These are phyloP conservation scores for Xanthoconium stramineum DNA, from an alignment of 768 basidiomycete genomes.

Conservation along the genomic window DNA sequence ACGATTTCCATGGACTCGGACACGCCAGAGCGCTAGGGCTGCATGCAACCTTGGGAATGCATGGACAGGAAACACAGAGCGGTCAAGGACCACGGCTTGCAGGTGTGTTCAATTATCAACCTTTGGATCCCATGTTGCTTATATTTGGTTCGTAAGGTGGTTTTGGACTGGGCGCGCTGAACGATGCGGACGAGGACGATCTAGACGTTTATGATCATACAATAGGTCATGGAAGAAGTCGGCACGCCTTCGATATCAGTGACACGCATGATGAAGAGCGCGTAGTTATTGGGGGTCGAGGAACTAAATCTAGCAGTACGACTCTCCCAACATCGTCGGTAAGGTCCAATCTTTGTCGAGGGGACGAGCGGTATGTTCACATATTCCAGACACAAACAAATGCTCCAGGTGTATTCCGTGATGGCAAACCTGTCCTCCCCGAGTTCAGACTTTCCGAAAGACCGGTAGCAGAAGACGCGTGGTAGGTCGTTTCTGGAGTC, in stretches of 20 bases:
- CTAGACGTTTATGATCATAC: slow-evolving; percentile 72
- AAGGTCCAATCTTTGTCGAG: slow-evolving; percentile 24
- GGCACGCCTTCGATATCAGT: slow-evolving; percentile 62
- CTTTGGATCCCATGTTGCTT: neutral
- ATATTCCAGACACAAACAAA: slow-evolving; percentile 15
- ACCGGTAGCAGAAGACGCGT: slow-evolving; percentile 66
- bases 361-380: slow-evolving; percentile 5
- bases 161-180: slow-evolving; percentile 87
- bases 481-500: slow-evolving; percentile 41
- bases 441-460: slow-evolving; percentile 74
- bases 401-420: slow-evolving; percentile 50
- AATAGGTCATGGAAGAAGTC: slow-evolving; percentile 36
- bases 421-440: slow-evolving; percentile 68
- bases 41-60: slow-evolving; percentile 51
- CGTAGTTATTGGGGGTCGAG: slow-evolving; percentile 39
- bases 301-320: slow-evolving; percentile 8
- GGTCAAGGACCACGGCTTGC: slow-evolving; percentile 52
- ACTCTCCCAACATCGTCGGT: slow-evolving; percentile 27
- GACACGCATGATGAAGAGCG: slow-evolving; percentile 67
- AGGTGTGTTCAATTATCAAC: slow-evolving; percentile 36
- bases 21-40: slow-evolving; percentile 65
- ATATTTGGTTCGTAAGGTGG: slow-evolving; percentile 46
- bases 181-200: slow-evolving; percentile 94
- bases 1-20: slow-evolving; percentile 79
- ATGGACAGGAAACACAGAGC: slow-evolving; percentile 18